These are phyloP conservation scores for Naematelia aurantialba DNA, from an alignment of 768 basidiomycete species.

Conservation along the genomic window DNA sequence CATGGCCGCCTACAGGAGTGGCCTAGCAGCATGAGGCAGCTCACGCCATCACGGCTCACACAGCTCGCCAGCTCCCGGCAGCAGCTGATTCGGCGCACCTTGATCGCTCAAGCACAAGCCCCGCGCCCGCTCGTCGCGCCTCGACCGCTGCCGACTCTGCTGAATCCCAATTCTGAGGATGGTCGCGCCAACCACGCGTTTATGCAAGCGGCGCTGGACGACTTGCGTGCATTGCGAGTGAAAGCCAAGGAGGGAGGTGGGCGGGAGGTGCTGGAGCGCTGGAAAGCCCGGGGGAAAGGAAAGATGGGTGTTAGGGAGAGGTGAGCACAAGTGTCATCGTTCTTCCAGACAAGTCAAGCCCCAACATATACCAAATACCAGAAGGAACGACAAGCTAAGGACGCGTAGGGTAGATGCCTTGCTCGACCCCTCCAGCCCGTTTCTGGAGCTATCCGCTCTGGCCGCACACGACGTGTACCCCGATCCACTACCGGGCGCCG, in stretches of 20 bases:
- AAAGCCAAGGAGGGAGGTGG: conserved; percentile 41
- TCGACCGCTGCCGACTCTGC: conserved; percentile 25
- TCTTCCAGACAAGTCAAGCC: not conserved
- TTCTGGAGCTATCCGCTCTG: conserved; percentile 78
- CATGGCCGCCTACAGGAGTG: too few relatives aligned
- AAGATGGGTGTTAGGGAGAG: conserved; percentile 37
- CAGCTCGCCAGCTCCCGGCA: too few relatives aligned
- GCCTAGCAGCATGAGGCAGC: too few relatives aligned
- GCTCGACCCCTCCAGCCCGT: conserved; percentile 81
- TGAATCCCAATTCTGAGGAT: conserved; percentile 21
- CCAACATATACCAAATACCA: too few relatives aligned
- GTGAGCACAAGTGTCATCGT: conserved; percentile 20
- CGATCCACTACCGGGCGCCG: conserved; percentile 72
- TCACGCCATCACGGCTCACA: too few relatives aligned
- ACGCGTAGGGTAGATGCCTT: conserved; percentile 71
- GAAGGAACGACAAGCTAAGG: too few relatives aligned
- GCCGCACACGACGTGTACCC: conserved; percentile 85
- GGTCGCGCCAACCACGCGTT: conserved; percentile 18
- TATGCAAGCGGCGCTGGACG: conserved; percentile 20
- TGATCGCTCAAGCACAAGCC: conserved; percentile 31
- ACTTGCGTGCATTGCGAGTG: conserved; percentile 14
- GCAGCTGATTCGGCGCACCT: conserved; percentile 27
- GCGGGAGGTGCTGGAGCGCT: conserved; percentile 23
- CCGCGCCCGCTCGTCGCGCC: conserved; percentile 21
- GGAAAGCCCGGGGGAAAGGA: conserved; percentile 34